Base-by-base conservation (phyloP, 2,329 filamentous ascomycete genomes). In the Talaromyces verruculosus region DNA sequence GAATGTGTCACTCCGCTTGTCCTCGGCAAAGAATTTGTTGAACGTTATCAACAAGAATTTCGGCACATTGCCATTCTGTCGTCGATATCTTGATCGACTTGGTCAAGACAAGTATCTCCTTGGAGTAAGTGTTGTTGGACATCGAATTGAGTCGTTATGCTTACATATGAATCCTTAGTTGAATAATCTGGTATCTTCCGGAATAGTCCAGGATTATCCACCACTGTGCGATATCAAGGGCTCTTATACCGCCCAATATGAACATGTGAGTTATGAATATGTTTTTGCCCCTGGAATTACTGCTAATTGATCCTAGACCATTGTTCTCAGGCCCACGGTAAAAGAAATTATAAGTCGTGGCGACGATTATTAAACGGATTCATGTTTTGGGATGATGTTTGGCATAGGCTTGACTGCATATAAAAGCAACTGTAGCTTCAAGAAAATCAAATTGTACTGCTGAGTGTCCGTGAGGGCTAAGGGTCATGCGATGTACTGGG, bases 41-140 rank as follows among this genome's bases (percentile, higher is more conserved):
- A 95, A 86, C 73, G 89, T 92, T 37, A 97, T 98, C 78, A 95
- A 92, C 81, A 96, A 96, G 85, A 97, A 97, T 80, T 98, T 97
- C 77, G 92, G 92, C 70, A 97, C 93, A 1, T 80, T 98, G 71
- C 93, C 93, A 1, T 98, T 93, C 79, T 97, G 92, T 79, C 86
- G 93, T 69, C 88, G 93, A 71, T 97, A 97, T 77, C 84, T 98
- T 67, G 93, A 97, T 80, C 89, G 93, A 64, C 80, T 97, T n/a
- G 93, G 94, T 30, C 91, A 96, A 77, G 92, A 97, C 68, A 97
- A 97, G 79, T 97, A 98, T 76, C 85, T 97, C 43, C 84, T 97
- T 7, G 93, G 93, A 55, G 91, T 94, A 82, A 78, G 88, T 79
- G 22, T 25, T 1, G 7, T 19, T n/a, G 19, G 13, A 28, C 19